These are phyloP conservation scores for Starmera pachycereana DNA, from an alignment of 805 yeast genomes.

Conservation along the genomic window DNA sequence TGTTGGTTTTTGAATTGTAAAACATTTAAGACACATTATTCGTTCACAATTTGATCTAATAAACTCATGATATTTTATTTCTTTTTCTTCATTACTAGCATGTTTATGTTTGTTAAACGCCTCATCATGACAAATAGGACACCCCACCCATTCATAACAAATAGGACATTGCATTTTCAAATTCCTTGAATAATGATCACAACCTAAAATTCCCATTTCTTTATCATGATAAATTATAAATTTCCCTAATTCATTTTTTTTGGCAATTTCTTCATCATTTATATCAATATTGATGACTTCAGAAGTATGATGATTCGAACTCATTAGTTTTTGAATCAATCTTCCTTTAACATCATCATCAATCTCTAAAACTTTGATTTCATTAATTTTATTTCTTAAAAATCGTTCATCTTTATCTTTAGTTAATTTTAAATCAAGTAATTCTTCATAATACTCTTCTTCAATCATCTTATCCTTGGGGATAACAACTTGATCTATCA, in stretches of 20 bases:
- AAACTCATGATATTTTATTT: constrained; percentile 36
- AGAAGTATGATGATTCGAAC: constrained; percentile 11
- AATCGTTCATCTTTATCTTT: constrained; percentile 13
- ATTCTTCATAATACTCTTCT: constrained; percentile 3
- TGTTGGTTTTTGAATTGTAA: constrained; percentile 62
- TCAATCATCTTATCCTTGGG: constrained; percentile 28
- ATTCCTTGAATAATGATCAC: constrained; percentile 72
- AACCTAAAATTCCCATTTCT: constrained; percentile 47
- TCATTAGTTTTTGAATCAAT: constrained; percentile 55
- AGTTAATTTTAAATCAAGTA: not conserved
- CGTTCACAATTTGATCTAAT: constrained; percentile 49
- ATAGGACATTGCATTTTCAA: constrained; percentile 76
- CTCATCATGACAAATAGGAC: constrained; percentile 82
- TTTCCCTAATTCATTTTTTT: constrained; percentile 37
- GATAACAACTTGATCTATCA: constrained; percentile 39
- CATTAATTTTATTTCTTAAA: constrained; percentile 41
- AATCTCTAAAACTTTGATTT: constrained; percentile 12
- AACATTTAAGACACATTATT: constrained; percentile 75
- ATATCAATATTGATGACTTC: constrained; percentile 2
- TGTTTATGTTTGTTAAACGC: constrained; percentile 21
- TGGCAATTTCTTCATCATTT: constrained; percentile 16
- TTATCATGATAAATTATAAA: constrained; percentile 37
- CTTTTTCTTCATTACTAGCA: too few relatives aligned
- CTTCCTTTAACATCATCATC: constrained; percentile 16
- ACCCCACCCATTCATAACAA: constrained; percentile 67